Evolutionary conservation across 805 yeast species (phyloP).

Genomic region (Spathaspora gorwiae): DNA sequence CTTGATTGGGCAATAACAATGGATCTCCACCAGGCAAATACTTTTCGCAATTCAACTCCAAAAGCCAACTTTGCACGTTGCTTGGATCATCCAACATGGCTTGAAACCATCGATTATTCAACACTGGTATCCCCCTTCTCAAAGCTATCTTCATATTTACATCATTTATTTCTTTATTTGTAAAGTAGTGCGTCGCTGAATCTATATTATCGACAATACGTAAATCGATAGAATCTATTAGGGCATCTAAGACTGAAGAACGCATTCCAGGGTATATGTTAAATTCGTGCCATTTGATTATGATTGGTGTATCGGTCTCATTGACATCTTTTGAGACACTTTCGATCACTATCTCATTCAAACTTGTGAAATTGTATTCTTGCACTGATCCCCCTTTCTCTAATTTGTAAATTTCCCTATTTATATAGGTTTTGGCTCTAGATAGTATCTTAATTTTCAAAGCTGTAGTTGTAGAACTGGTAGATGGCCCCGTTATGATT

Average conservation of each 20-base stretch:
- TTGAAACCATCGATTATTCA: constrained; percentile 21
- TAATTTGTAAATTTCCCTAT: constrained; percentile 20
- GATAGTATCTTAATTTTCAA: constrained; percentile 21
- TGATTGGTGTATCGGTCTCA: constrained; percentile 11
- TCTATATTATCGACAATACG: constrained; percentile 13
- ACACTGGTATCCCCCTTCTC: constrained; percentile 25
- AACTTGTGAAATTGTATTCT: constrained; percentile 1
- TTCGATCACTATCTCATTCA: constrained; percentile 6
- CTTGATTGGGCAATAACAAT: constrained; percentile 8
- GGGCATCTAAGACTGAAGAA: neutral
- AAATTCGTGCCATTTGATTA: constrained; percentile 19
- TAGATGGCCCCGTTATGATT: constrained; percentile 10
- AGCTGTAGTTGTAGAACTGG: constrained; percentile 5
- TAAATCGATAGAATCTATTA: constrained; percentile 10
- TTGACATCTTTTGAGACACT: constrained; percentile 1
- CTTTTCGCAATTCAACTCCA: constrained; percentile 8
- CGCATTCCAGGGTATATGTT: constrained; percentile 1
- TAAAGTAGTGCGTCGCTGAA: constrained; percentile 20
- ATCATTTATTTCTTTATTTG: constrained; percentile 10
- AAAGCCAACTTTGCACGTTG: constrained; percentile 19
- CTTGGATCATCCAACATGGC: constrained; percentile 8
- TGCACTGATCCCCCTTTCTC: constrained; percentile 7
- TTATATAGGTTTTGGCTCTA: constrained; percentile 26
- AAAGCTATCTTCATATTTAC: constrained; percentile 18
- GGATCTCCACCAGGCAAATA: constrained; percentile 11